Base-by-base conservation (phyloP, 2,329 filamentous ascomycete genomes). In the Epichloe elymi region DNA sequence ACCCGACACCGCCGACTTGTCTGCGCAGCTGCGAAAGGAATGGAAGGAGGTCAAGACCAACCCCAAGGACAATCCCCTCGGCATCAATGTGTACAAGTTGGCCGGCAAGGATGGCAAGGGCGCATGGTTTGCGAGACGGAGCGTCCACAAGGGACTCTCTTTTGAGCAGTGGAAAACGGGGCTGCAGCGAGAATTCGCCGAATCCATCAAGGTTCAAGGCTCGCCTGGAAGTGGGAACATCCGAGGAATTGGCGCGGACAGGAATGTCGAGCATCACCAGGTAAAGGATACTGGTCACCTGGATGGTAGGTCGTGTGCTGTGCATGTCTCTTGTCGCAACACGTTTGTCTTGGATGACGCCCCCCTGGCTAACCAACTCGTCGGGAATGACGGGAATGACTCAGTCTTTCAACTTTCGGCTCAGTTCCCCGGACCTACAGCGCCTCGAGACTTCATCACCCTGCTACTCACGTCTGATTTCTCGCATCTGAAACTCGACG, bases 351-450 rank as follows among this genome's bases (percentile, higher is more conserved):
- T 10, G n/a, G 40, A 30, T 26, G 14, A 14, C 12, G 14, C 37
- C 19, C 19, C 37, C 19, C 19, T 41, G 15, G 19, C 38, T 47
- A 14, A 46, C 49, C 12, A 46, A 50, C 5, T 10, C 7, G 17
- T 40, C n/a, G 12, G 30, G 30, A 30, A 30, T 19, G n/a, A n/a
- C n/a, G n/a, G n/a, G n/a, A n/a, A n/a, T 30, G 30, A 10, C 30
- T 5, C 64, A 82, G 87, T 95, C 4, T 95, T 87, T 61, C 83
- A 91, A 61, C 75, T 95, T 1, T 91, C 87, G 20, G 89, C 89
- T 3, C 85, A 93, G 63, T 96, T 96, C 59, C 89, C 90, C 0
- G 88, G 88, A 0, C 91, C 91, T 3, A 93, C 88, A 0, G 82
- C 89, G 2, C 85, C 91, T 0, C 75, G 91, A 65, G 91, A 96